A percentile compares a stretch with the other conserved stretches of the same genome.
Conservation (phyloP, 1,139 yeast genomes). For the Suhomyces wounanorum region DNA sequence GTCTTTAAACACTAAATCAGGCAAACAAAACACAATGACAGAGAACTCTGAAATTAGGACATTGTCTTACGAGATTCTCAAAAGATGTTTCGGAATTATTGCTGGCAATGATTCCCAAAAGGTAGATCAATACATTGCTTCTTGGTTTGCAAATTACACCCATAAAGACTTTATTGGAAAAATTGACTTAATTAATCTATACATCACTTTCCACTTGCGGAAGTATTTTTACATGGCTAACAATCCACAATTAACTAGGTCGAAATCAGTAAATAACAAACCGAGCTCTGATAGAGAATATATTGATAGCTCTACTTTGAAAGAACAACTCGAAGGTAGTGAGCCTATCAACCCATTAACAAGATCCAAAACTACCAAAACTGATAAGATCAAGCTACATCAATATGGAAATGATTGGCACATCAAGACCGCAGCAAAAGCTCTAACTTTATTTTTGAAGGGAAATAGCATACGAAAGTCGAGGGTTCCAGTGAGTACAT, state of each 20-base stretch:
- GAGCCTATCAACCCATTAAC: constrained; percentile 9
- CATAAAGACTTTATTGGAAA: constrained; percentile 43
- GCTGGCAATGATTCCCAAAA: constrained; percentile 49
- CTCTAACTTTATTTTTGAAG: constrained; percentile 54
- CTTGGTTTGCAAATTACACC: constrained; percentile 58
- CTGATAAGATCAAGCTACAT: constrained; percentile 52
- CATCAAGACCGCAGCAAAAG: constrained; percentile 62
- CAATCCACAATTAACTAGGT: constrained; percentile 30
- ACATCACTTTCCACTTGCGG: constrained; percentile 62
- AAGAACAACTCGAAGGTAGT: constrained; percentile 19
- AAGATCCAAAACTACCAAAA: constrained; percentile 23
- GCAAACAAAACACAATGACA: constrained; percentile 28
- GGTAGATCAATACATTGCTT: constrained; percentile 48
- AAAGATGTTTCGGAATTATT: constrained; percentile 65
- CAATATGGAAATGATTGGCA: constrained; percentile 86
- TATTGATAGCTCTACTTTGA: constrained; percentile 18
- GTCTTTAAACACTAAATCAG: constrained; percentile 30
- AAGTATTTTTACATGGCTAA: constrained; percentile 40
- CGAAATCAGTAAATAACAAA: neutral
- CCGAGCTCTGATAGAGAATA: constrained; percentile 16
- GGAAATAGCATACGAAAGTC: constrained; percentile 48
- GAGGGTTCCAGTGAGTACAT: constrained; percentile 51
- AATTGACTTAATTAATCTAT: constrained; percentile 60
- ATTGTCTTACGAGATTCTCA: constrained; percentile 63
- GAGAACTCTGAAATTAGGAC: constrained; percentile 55